Evolutionary conservation across 129 eudicot species (phyloP), one percentile per base, ranked within the genome.

Genomic region (Flaveria sonorensis): DNA sequence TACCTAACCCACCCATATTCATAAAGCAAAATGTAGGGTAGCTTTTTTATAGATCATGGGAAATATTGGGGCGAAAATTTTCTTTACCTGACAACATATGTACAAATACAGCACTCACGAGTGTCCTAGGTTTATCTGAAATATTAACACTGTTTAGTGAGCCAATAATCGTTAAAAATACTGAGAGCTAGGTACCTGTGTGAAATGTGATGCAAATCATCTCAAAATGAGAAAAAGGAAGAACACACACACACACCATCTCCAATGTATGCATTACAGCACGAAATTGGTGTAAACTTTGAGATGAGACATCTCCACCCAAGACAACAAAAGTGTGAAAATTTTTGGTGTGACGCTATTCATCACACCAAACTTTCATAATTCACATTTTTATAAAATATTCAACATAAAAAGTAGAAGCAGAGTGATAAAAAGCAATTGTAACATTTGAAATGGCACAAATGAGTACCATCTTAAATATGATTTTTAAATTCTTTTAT

Each of bases 71-170:
- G 65, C 24, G 19, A 47, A 39, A 18, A 30, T 6, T 14, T 20
- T 72, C 1, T n/a, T 39, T 82, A 89, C 97, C 97, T 82, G 97
- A 85, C 51, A 92, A 76, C 84, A 87, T 85, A 78, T 82, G 92
- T 73, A 92, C 79, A 65, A 92, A 89, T 82, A 89, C 89, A 55
- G 97, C 87, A 78, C 97, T 80, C 61, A 84, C 87, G 28, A 85
- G 90, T 74, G 87, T 84, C 82, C 89, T 81, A 8, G 97, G 90
- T 77, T 88, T 91, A 59, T 80, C 97, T 88, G 95, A 79, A 79
- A 79, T 62, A 79, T 39, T 12, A 39, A 64, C 78, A 71, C 11
- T 39, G 16, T 71, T 36, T 64, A n/a, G 48, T 63, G 40, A 79
- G 78, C 73, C 16, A 72, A 72, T 51, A 63, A 69, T 56, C 63